Conservation (phyloP, 257 asterid species). For the Capsicum baccatum region DNA sequence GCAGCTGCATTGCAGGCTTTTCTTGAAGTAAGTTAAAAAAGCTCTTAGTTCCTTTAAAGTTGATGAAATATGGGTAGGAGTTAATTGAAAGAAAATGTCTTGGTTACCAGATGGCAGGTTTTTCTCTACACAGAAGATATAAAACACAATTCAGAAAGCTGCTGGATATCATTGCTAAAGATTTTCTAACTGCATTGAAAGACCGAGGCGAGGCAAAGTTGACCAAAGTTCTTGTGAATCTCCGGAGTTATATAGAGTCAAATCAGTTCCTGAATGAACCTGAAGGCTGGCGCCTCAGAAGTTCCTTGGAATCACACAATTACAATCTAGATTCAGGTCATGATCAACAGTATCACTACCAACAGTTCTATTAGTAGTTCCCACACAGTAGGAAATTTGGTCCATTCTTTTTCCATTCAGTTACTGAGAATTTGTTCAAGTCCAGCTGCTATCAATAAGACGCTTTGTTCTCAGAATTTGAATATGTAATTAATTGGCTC, state of each 20-base stretch:
- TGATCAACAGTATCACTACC: constrained; percentile 17
- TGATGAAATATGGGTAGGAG: constrained; percentile 10
- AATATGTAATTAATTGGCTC: neutral
- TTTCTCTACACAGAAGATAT: constrained; percentile 56
- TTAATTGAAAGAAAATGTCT: constrained; percentile 22
- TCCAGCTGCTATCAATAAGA: neutral
- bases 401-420: neutral
- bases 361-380: neutral
- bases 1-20: constrained; percentile 74
- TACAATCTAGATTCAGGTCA: constrained; percentile 26
- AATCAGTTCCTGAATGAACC: constrained; percentile 66
- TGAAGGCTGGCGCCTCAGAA: constrained; percentile 59
- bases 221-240: constrained; percentile 42
- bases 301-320: constrained; percentile 45
- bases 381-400: neutral
- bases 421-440: neutral
- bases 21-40: constrained; percentile 66
- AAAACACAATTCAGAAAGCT: constrained; percentile 71
- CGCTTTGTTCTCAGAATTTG: neutral
- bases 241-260: constrained; percentile 61
- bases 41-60: neutral
- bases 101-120: constrained; percentile 78
- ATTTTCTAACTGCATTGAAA: constrained; percentile 57
- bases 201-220: constrained; percentile 51
- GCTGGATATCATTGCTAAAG: constrained; percentile 48